phyloP scores from a whole-genome alignment of 2,329 filamentous ascomycete species.

The Fusarium sp. region DNA sequence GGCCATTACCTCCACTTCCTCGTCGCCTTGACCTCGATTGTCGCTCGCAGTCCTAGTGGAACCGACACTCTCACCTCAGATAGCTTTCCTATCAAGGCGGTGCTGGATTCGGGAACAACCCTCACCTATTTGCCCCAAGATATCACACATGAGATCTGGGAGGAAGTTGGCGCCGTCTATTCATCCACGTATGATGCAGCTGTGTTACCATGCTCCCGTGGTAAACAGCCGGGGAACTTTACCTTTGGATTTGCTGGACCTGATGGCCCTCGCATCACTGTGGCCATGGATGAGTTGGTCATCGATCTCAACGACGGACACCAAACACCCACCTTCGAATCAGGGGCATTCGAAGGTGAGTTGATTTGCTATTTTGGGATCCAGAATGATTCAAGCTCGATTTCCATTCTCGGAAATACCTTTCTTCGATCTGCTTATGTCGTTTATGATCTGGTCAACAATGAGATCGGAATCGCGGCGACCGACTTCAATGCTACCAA shows the following conservation, averaged over 20 bases:
- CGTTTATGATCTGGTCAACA: constrained; percentile 69
- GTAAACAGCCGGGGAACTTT: constrained; percentile 59
- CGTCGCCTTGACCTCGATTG: constrained; percentile 60
- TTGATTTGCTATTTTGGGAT: constrained; percentile 67
- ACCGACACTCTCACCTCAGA: constrained; percentile 57
- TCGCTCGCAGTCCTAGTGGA: constrained; percentile 60
- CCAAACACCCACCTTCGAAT: constrained; percentile 48
- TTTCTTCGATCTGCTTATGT: constrained; percentile 70
- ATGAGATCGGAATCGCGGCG: constrained; percentile 64
- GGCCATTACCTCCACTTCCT: constrained; percentile 58
- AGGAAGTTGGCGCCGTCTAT: constrained; percentile 65
- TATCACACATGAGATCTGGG: constrained; percentile 64
- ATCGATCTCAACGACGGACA: constrained; percentile 54
- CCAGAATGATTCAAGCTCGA: constrained; percentile 56
- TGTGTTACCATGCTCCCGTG: constrained; percentile 62
- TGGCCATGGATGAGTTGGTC: constrained; percentile 68
- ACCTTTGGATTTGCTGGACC: constrained; percentile 64
- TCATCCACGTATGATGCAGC: constrained; percentile 50
- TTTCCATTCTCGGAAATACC: constrained; percentile 65
- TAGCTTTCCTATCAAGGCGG: constrained; percentile 64
- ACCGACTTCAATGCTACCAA: constrained; percentile 66
- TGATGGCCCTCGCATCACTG: constrained; percentile 60
- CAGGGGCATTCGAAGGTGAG: constrained; percentile 57
- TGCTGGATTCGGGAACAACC: constrained; percentile 82
- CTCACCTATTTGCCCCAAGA: constrained; percentile 75